Base-by-base conservation (phyloP, 306 rosid genomes). In the Oemleria cerasiformis region DNA sequence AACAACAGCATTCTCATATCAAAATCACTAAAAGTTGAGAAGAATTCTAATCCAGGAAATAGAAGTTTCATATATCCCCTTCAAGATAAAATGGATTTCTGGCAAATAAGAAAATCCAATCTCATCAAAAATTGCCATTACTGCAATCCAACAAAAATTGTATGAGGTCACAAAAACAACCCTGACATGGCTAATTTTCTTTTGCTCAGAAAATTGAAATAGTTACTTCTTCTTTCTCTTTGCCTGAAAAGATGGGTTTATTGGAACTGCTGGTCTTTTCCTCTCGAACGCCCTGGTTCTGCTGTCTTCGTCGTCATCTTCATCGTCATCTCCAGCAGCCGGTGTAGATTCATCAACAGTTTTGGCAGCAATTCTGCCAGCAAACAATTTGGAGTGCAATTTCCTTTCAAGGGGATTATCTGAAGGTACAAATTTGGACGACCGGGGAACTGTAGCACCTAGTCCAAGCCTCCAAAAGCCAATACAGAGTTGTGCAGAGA, bases 381-480 rank as follows among this genome's bases (percentile, higher is more conserved):
- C 74, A 55, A 54, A 68, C 75, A 93, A 78, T 76, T 88, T 87
- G 71, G 90, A 79, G 72, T 75, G 55, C 74, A 93, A 70, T 82
- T 82, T 90, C 65, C 81, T 78, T 60, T 84, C 97, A 17, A 88
- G 75, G 9, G 98, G 94, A 72, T 88, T 89, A 68, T 87, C 68
- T 20, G 86, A 82, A 14, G 84, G 92, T 63, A 76, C 86, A 63
- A 73, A 50, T 43, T 81, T 87, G 70, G 86, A 56, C 17, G 85
- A 80, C 39, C 92, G 85, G 16, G 85, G 23, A 77, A 88, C 79
- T 81, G 78, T 88, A 63, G 97, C 97, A 59, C 98, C 98, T 51
- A 93, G 83, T 42, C 97, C 98, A 77, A 87, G 98, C 86, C 98
- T 90, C 47, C 55, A 81, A 19, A 64, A 77, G 25, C 36, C 15